Conservation (phyloP, 1,139 yeast genomes). For the Blastobotrys buckinghamii region DNA sequence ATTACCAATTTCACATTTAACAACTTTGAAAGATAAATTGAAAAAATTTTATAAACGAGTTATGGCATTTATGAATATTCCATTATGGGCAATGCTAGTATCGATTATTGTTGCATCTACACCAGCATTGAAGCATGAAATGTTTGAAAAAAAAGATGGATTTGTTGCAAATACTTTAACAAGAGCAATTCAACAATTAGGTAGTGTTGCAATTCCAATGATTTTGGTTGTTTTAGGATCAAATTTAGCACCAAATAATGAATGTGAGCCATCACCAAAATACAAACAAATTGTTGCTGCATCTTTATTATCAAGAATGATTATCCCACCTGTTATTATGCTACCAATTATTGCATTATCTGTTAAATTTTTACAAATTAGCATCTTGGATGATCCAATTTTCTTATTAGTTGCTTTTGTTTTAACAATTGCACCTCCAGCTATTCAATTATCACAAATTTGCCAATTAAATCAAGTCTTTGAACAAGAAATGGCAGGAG, state of each 20-base stretch:
- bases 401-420: conserved; percentile 71
- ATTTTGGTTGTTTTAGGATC: conserved; percentile 60
- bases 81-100: conserved; percentile 83
- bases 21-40: not conserved
- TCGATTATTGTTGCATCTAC: conserved; percentile 81
- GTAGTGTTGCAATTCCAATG: conserved; percentile 83
- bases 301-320: conserved; percentile 68
- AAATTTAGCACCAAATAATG: conserved; percentile 37
- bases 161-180: conserved; percentile 76
- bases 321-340: conserved; percentile 61
- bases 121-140: conserved; percentile 57
- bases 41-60: conserved; percentile 20
- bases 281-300: conserved; percentile 57
- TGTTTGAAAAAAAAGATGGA: conserved; percentile 51
- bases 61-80: conserved; percentile 78
- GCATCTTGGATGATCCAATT: conserved; percentile 79
- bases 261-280: conserved; percentile 44
- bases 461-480: conserved; percentile 71
- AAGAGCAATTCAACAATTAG: conserved; percentile 69
- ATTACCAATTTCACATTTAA: not conserved
- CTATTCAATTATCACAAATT: conserved; percentile 76
- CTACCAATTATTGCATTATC: conserved; percentile 62
- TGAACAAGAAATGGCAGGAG: conserved; percentile 81
- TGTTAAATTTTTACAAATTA: conserved; percentile 59
- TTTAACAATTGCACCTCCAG: conserved; percentile 76